These are phyloP conservation scores for Bassia scoparia DNA, from an alignment of 148 eudicot species.

Conservation along the genomic window DNA sequence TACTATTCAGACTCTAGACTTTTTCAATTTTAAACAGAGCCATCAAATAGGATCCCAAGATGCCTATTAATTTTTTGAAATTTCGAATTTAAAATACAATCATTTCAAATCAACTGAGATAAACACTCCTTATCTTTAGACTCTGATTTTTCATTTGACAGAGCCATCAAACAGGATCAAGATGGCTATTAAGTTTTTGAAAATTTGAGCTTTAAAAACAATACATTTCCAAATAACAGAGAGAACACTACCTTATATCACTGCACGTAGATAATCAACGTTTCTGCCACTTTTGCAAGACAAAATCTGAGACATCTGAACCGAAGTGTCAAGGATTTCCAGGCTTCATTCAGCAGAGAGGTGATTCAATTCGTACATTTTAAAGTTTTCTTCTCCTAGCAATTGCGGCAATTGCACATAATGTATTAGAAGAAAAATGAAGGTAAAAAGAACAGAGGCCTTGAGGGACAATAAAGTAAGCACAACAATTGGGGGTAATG, in stretches of 20 bases:
- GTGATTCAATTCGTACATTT: constrained; percentile 56
- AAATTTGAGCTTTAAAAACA: no score
- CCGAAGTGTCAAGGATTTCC: constrained; percentile 78
- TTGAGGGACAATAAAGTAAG: not conserved
- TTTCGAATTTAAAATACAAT: no score
- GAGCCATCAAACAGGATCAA: not conserved
- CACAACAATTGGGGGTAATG: not conserved
- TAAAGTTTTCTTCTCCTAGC: constrained; percentile 78
- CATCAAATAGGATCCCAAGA: not conserved
- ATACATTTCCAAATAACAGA: not conserved
- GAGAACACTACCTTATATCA: constrained; percentile 68
- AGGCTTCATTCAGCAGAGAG: constrained; percentile 71
- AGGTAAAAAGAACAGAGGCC: not conserved
- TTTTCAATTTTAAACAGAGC: no score
- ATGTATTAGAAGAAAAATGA: constrained; percentile 34
- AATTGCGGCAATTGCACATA: constrained; percentile 74
- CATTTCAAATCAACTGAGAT: no score
- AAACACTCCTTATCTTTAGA: no score
- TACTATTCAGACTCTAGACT: no score
- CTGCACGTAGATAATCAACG: constrained; percentile 55
- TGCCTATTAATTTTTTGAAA: not conserved
- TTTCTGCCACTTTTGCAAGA: constrained; percentile 55
- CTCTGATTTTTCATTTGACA: no score
- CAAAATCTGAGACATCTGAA: constrained; percentile 80
- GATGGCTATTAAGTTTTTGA: not conserved